Evolutionary conservation across 805 yeast genomes (phyloP).

Genomic region (Pichia manshurica): DNA sequence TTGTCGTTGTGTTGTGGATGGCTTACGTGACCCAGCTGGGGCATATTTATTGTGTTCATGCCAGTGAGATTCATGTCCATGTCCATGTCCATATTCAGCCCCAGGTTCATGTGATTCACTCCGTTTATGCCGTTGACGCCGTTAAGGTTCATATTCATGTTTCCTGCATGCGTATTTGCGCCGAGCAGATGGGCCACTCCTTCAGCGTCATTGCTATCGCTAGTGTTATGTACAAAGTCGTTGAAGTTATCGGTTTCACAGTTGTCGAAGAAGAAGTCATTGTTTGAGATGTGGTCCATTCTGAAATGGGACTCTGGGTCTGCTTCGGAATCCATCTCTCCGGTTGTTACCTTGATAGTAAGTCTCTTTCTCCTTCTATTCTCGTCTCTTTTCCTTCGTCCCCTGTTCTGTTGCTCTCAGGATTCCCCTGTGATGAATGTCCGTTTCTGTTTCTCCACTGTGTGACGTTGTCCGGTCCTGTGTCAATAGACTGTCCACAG

Average conservation of each 20-base stretch:
- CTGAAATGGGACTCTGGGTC: background rate
- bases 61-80: background rate
- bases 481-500: too few species aligned
- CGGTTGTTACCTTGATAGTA: too few species aligned
- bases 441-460: too few species aligned
- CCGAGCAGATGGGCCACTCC: too few species aligned
- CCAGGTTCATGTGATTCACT: background rate
- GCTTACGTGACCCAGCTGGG: too few species aligned
- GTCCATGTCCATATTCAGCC: background rate
- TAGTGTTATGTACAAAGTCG: constrained; percentile 3
- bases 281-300: constrained; percentile 2
- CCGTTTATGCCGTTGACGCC: background rate
- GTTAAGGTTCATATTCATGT: background rate
- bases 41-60: background rate
- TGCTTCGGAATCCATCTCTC: background rate
- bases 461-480: too few species aligned
- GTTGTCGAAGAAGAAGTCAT: constrained; percentile 3
- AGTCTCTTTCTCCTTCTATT: too few species aligned
- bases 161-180: background rate
- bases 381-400: too few species aligned
- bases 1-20: background rate
- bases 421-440: too few species aligned
- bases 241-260: constrained; percentile 2
- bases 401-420: too few species aligned
- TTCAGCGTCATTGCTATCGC: background rate